phyloP scores from a whole-genome alignment of 805 yeast genomes.

The Monosporozyma aerobia region DNA sequence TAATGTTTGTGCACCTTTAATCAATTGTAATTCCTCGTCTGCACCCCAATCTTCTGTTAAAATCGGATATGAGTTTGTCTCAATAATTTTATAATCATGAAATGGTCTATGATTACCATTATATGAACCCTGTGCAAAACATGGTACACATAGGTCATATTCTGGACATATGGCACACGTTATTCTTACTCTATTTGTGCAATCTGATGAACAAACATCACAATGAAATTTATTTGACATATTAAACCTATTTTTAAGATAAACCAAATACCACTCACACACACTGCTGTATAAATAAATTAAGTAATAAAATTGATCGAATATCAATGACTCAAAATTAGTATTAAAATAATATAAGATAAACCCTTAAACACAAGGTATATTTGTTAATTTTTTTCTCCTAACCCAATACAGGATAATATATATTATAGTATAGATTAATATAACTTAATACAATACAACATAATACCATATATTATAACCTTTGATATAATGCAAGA shows the following conservation, averaged over 20 bases:
- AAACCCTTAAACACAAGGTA: no score
- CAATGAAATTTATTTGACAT: conserved; percentile 64
- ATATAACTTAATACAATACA: no score
- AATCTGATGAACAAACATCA: conserved; percentile 93
- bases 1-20: conserved; percentile 84
- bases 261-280: neutral
- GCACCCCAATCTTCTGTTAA: conserved; percentile 95
- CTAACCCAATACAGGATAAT: no score
- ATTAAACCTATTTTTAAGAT: no score
- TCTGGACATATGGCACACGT: conserved; percentile 89
- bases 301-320: no score
- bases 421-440: no score
- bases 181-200: conserved; percentile 84
- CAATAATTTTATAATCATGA: conserved; percentile 87
- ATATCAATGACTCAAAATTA: no score
- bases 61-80: conserved; percentile 91
- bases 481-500: neutral
- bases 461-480: neutral
- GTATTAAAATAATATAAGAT: no score
- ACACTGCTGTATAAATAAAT: neutral
- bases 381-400: no score
- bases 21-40: conserved; percentile 81
- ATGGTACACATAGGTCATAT: conserved; percentile 95
- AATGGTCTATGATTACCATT: conserved; percentile 87
- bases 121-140: conserved; percentile 76